Evolutionary conservation across 179 eudicot species (phyloP).

Genomic region (Drosera spatulata): DNA sequence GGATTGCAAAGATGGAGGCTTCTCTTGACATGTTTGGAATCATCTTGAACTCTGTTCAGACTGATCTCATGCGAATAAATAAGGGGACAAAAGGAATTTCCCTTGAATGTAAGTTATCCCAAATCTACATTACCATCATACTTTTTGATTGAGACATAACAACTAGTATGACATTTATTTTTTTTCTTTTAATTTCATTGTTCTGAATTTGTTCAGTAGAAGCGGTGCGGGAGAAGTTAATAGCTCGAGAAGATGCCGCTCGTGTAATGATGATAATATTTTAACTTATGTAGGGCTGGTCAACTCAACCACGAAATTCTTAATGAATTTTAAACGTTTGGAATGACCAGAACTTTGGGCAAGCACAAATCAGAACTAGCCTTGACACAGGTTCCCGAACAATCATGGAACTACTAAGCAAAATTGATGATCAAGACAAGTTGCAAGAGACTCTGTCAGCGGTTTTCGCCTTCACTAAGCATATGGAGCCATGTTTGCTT

Average conservation of each 20-base stretch:
- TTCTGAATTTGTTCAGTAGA: constrained; percentile 41
- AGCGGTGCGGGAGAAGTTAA: constrained; percentile 65
- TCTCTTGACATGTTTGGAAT: constrained; percentile 70
- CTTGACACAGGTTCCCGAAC: constrained; percentile 41
- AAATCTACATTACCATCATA: not conserved
- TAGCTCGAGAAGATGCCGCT: constrained; percentile 45
- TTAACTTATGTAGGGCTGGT: constrained; percentile 1
- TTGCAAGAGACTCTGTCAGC: constrained; percentile 32
- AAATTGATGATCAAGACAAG: constrained; percentile 32
- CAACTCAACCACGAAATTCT: not conserved
- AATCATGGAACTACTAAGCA: constrained; percentile 39
- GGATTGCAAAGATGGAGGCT: constrained; percentile 57
- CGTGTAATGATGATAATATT: constrained; percentile 47
- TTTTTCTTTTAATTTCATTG: not conserved
- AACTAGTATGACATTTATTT: no score
- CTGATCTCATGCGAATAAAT: constrained; percentile 81
- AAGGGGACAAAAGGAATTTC: constrained; percentile 80
- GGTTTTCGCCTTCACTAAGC: constrained; percentile 41
- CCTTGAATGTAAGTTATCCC: constrained; percentile 50
- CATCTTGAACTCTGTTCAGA: constrained; percentile 81
- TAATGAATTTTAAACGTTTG: not conserved
- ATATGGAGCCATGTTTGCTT: constrained; percentile 29
- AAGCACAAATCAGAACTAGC: constrained; percentile 51
- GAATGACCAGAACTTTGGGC: constrained; percentile 61
- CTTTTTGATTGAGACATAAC: no score